Evolutionary conservation across 768 basidiomycete genomes (phyloP), one percentile per base, ranked within the genome.

Genomic region (Amylocystis lapponica): DNA sequence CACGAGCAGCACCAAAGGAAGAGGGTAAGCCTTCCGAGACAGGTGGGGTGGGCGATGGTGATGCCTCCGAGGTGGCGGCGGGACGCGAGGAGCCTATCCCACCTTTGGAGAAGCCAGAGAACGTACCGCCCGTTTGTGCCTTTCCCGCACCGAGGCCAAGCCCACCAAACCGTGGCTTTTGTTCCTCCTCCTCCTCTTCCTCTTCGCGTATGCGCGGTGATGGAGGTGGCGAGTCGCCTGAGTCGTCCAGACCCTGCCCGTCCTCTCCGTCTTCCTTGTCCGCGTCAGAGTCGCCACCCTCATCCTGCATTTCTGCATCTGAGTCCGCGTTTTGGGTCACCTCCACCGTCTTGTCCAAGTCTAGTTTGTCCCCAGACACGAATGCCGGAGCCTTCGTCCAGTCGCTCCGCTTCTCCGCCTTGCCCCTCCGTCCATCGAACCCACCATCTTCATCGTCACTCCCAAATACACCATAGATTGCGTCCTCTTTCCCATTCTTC

Each of bases 341-440:
- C 33, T 78, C 73, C 29, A 72, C 66, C 26, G 70, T 66, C 53
- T 70, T 71, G 34, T 63, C 60, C 23, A 62, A 46, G 21, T 70
- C 62, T 31, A 65, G 61, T 48, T 66, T 61, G 46, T 78, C 72
- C 14, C 38, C 70, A 1, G 79, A 73, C 11, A 86, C 77, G 56
- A 90, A 91, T 1, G 82, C 74, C 11, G 87, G 87, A 3, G 82
- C 80, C 66, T 81, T 85, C 20, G 84, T 74, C 79, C 86, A 87
- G 60, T 86, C 76, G 14, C 65, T 74, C 52, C 68, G 73, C 58
- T 70, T 74, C 32, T 58, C 48, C 25, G 29, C 48, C 43, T 56
- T 58, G 30, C 46, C 52, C 17, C 55, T 53, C 25, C 48, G 50
- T 16, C 46, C 51, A 16, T 49, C 58, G 35, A 54, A 54, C 11